A percentile compares a stretch with the other conserved stretches of the same genome.
These are phyloP conservation scores for Lepraria neglecta DNA, from an alignment of 495 filamentous ascomycete genomes.

Conservation along the genomic window DNA sequence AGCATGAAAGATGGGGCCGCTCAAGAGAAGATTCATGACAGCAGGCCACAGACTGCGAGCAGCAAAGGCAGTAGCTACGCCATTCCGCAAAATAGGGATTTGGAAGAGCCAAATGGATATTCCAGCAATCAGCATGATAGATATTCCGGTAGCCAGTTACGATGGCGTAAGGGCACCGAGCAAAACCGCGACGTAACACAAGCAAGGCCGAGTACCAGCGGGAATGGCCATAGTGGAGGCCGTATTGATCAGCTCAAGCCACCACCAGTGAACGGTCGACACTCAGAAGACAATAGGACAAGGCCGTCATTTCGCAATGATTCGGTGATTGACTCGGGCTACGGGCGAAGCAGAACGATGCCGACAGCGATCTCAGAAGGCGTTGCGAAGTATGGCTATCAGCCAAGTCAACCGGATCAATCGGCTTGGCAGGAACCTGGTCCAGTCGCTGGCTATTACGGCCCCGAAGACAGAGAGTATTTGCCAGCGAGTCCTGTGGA, in stretches of 20 bases:
- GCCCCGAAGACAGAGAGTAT: conserved; percentile 27
- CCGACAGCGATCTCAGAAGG: conserved; percentile 22
- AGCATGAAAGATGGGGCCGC: conserved; percentile 51
- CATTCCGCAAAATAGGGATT: not conserved
- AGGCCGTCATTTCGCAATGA: conserved; percentile 8
- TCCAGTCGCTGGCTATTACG: conserved; percentile 30
- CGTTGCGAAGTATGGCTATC: conserved; percentile 2
- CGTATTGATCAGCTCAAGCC: conserved; percentile 17
- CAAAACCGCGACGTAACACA: conserved; percentile 8
- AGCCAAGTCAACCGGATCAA: conserved; percentile 1
- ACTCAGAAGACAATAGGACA: conserved; percentile 21
- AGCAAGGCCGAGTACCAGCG: conserved; percentile 11
- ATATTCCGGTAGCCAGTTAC: not conserved
- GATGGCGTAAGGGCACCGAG: not conserved
- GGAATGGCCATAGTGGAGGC: not conserved
- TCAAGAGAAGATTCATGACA: conserved; percentile 49
- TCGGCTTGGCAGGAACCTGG: conserved; percentile 31
- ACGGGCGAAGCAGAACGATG: conserved; percentile 27
- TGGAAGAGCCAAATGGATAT: not conserved
- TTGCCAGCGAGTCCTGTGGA: conserved; percentile 10
- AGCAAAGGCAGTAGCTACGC: conserved; percentile 11
- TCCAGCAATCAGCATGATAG: not conserved
- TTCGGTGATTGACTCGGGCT: conserved; percentile 1
- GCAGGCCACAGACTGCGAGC: conserved; percentile 33
- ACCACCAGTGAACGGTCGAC: conserved; percentile 4